phyloP scores from a whole-genome alignment of 116 monocot species.

The Posidonia oceanica region DNA sequence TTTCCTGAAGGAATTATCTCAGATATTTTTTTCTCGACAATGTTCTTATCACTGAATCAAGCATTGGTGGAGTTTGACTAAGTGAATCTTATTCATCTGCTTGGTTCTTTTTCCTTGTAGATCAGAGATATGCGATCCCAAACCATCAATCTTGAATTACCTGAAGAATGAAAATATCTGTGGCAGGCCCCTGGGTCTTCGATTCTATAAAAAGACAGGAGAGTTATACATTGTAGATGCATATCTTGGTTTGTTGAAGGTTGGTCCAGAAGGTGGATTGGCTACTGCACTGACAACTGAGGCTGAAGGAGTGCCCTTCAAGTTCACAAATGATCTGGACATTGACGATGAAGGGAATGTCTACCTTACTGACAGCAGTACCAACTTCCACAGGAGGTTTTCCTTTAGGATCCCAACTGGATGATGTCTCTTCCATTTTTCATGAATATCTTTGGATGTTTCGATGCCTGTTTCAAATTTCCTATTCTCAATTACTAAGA shows the following conservation, averaged over 20 bases:
- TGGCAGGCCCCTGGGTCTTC: conserved; percentile 53
- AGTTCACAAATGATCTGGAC: conserved; percentile 91
- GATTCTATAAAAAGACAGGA: conserved; percentile 70
- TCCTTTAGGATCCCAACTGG: not conserved
- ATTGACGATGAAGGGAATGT: conserved; percentile 76
- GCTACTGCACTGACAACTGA: conserved; percentile 55
- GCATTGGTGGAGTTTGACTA: too few relatives aligned
- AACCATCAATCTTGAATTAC: conserved; percentile 38
- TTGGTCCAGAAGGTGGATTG: conserved; percentile 81
- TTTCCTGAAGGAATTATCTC: not conserved
- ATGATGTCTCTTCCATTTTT: too few relatives aligned
- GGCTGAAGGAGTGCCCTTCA: conserved; percentile 69
- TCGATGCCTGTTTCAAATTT: too few relatives aligned
- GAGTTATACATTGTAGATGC: conserved; percentile 94
- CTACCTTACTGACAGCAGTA: conserved; percentile 67
- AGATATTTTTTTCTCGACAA: too few relatives aligned
- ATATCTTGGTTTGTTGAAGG: conserved; percentile 83
- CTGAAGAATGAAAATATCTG: conserved; percentile 63
- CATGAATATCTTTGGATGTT: too few relatives aligned
- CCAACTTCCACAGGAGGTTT: conserved; percentile 54
- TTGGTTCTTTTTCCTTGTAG: conserved; percentile 10
- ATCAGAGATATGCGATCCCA: conserved; percentile 55
- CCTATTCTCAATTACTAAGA: too few relatives aligned
- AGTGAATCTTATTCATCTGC: not conserved
- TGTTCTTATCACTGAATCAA: too few relatives aligned